phyloP scores from a whole-genome alignment of 192 early-diverging fungal species.

The Coemansia sp. region DNA sequence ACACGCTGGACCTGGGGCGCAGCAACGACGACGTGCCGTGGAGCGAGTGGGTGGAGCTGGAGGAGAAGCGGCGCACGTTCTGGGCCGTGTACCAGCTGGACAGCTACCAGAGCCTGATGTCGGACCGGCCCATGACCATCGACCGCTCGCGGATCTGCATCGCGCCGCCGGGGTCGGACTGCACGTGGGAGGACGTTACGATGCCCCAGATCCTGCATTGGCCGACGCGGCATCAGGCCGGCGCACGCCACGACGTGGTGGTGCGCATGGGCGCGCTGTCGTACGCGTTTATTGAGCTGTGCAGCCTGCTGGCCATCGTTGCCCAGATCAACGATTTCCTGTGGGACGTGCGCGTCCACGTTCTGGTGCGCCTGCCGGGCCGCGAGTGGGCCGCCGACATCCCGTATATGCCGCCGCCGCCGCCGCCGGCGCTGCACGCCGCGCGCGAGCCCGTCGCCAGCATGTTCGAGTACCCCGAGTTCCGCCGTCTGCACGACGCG shows the following conservation, averaged over 20 bases:
- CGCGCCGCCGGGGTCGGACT: conserved; percentile 28
- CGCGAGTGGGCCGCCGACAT: conserved; percentile 16
- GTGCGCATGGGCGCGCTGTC: conserved; percentile 34
- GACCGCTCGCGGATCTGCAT: conserved; percentile 34
- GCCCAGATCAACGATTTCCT: conserved; percentile 35
- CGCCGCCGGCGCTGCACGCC: background rate
- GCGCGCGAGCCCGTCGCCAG: conserved; percentile 4
- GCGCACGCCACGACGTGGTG: conserved; percentile 4
- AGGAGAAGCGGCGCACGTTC: conserved; percentile 45
- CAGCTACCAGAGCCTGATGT: conserved; percentile 43
- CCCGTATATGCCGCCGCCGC: conserved; percentile 9
- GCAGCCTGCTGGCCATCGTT: conserved; percentile 27
- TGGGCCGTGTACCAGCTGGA: conserved; percentile 49
- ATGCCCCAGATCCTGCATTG: conserved; percentile 38
- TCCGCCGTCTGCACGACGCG: conserved; percentile 11
- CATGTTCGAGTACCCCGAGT: conserved; percentile 38
- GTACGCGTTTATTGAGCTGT: conserved; percentile 36
- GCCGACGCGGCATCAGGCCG: conserved; percentile 32
- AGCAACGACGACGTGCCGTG: conserved; percentile 13
- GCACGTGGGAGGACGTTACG: conserved; percentile 43
- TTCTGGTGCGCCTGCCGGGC: conserved; percentile 7
- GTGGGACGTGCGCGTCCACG: conserved; percentile 31
- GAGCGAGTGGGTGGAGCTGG: conserved; percentile 34
- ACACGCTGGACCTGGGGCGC: conserved; percentile 41
- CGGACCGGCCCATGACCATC: conserved; percentile 44